Evolutionary conservation across 2,329 filamentous ascomycete species (phyloP).

Genomic region (Aspergillus oerlinghausenensis): DNA sequence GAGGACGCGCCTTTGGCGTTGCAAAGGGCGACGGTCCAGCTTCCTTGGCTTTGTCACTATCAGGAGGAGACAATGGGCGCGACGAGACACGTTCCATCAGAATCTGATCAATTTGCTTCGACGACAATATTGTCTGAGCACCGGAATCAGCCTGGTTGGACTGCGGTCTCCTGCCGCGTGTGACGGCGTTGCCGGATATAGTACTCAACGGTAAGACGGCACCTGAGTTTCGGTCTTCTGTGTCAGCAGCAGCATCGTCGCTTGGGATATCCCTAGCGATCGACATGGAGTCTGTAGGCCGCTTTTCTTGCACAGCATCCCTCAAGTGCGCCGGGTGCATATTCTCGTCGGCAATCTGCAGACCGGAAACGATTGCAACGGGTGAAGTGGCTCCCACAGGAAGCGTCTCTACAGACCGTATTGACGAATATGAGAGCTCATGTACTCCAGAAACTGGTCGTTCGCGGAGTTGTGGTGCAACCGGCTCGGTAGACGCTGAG

Average conservation of each 20-base stretch:
- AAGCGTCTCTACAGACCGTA: slow-evolving; percentile 43
- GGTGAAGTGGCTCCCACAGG: slow-evolving; percentile 39
- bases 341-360: slow-evolving; percentile 21
- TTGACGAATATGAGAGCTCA: slow-evolving; percentile 36
- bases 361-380: slow-evolving; percentile 11
- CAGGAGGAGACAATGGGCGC: slow-evolving; percentile 30
- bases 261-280: slow-evolving; percentile 63
- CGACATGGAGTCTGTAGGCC: slow-evolving; percentile 30
- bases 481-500: slow-evolving; percentile 30
- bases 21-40: slow-evolving; percentile 31
- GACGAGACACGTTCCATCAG: slow-evolving; percentile 52
- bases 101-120: slow-evolving; percentile 73
- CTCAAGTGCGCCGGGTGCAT: slow-evolving; percentile 16
- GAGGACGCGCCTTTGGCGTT: slow-evolving; percentile 33
- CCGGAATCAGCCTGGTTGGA: slow-evolving; percentile 61
- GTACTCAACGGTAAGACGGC: slow-evolving; percentile 55
- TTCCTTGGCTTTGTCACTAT: slow-evolving; percentile 28
- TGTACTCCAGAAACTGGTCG: slow-evolving; percentile 24
- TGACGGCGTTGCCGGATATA: slow-evolving; percentile 54
- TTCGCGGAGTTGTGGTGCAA: slow-evolving; percentile 19
- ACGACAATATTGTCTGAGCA: slow-evolving; percentile 80
- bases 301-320: slow-evolving; percentile 14
- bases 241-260: slow-evolving; percentile 46
- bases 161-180: slow-evolving; percentile 21
- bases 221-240: slow-evolving; percentile 21